Evolutionary conservation across 2,329 filamentous ascomycete species (phyloP), one percentile per base, ranked within the genome.

Genomic region (Epichloe typhina): DNA sequence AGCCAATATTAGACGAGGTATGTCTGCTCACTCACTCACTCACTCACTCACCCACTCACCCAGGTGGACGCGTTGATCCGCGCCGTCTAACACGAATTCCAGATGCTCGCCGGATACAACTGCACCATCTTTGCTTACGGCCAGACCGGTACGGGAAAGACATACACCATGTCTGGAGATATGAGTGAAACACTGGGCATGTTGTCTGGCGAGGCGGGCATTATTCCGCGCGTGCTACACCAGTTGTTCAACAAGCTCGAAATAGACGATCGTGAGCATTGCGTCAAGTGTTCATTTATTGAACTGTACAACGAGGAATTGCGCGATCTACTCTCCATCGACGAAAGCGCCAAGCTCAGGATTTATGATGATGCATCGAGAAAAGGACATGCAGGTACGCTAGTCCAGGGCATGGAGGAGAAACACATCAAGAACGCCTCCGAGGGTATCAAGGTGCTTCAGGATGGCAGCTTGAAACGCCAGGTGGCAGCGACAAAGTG

Each of bases 401-500:
- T 96, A 51, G 91, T 98, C 2, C 93, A 98, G 66, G 93, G 93
- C 4, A 95, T 98, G 88, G 94, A 97, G 66, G 93, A 98, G 68
- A 85, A 86, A 6, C 87, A 95, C 64, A 95, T 98, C 61, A 86
- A 87, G 62, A 86, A 75, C 56, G 90, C 93, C 0, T 76, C 79
- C 12, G 85, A 89, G 47, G 93, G 93, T 54, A 90, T 98, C 67
- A 86, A 87, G 67, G 76, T 96, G 55, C 78, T 98, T 44, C 88
- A 93, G 59, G 78, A 84, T 56, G 94, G 93, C 55, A 96, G 89
- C 66, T 77, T 93, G 69, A 95, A 90, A 68, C 85, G 93, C 47
- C 93, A 98, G 67, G 93, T 98, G n/a, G 94, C 93, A 5, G 89
- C 94, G 4, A 98, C 93, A n/a, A 97, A 97, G 68, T 98, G 93